Evolutionary conservation across 805 yeast species (phyloP).

Genomic region (Metschnikowia kunwiensis): DNA sequence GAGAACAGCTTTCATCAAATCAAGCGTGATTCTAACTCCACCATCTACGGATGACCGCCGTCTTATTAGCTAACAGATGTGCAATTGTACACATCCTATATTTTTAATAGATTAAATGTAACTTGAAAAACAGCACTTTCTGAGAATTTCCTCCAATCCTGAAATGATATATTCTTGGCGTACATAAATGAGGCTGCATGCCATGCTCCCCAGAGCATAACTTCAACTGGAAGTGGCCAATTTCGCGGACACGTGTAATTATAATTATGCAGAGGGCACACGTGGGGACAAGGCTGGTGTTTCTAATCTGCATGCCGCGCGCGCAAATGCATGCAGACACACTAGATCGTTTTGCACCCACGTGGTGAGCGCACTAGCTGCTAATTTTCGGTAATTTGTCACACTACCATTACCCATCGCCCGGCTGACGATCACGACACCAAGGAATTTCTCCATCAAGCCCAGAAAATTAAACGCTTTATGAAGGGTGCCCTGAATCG

Average conservation of each 20-base stretch:
- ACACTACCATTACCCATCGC: slow-evolving; percentile 13
- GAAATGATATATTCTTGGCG: too few relatives aligned
- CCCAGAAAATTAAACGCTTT: slow-evolving; percentile 1
- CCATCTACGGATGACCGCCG: too few relatives aligned
- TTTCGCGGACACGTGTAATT: too few relatives aligned
- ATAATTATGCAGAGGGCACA: slow-evolving; percentile 1
- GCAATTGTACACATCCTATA: too few relatives aligned
- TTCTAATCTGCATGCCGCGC: not conserved
- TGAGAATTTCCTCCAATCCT: too few relatives aligned
- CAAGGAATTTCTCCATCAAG: slow-evolving; percentile 5
- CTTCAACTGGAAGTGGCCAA: too few relatives aligned
- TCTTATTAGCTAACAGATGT: too few relatives aligned
- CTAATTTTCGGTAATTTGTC: slow-evolving; percentile 15
- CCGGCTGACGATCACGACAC: slow-evolving; percentile 3
- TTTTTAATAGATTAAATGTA: too few relatives aligned
- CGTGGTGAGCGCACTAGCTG: slow-evolving; percentile 11
- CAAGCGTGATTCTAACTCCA: not conserved
- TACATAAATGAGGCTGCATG: too few relatives aligned
- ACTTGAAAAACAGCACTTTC: too few relatives aligned
- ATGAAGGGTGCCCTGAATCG: too few relatives aligned
- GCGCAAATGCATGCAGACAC: slow-evolving; percentile 1
- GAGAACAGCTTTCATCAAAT: slow-evolving; percentile 3
- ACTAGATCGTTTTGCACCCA: slow-evolving; percentile 13
- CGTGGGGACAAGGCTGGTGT: slow-evolving; percentile 3
- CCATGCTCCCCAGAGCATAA: too few relatives aligned